Evolutionary conservation across 306 rosid genomes (phyloP), one percentile per base, ranked within the genome.

Genomic region (Fragaria nilgerrensis): DNA sequence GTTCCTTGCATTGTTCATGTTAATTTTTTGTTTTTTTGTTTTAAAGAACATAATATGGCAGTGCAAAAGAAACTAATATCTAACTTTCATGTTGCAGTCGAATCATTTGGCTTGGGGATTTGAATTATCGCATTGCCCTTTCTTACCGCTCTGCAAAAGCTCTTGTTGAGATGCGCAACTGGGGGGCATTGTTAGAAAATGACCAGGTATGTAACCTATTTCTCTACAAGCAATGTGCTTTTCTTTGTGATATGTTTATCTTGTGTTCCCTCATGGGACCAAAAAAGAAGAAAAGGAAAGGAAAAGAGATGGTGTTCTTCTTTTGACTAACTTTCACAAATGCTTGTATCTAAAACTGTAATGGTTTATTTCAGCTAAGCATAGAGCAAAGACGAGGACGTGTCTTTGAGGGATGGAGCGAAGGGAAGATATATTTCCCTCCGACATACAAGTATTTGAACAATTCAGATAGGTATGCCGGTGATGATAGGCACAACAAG

Each of bases 401-500:
- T 4, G 96, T 96, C 59, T 96, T 96, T 67, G 87, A 84, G 74
- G 97, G 96, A 75, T 96, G 99, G 99, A 86, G 76, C 68, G 99
- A 96, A 80, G 99, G 99, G 82, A 89, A 63, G 83, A 93, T 96
- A 82, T 96, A 89, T 78, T 96, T 96, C 82, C 99, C 99, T 86
- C 99, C 99, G 13, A 96, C 99, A 44, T 96, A 96, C 88, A 96
- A 96, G 84, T 96, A 96, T 79, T 91, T 97, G 19, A 89, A 93
- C 84, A 96, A 96, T 77, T 96, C 99, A 10, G 98, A 96, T 73
- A 87, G 94, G 82, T 96, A 96, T 70, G 94, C 99, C 0, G 99
- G 99, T 45, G 99, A 96, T 56, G 92, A 80, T 56, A 86, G 92
- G 56, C 89, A 81, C 34, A 80, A 97, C 16, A 93, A 88, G 83